Evolutionary conservation across 2,329 filamentous ascomycete species (phyloP).

Genomic region (Passalora sequoiae): DNA sequence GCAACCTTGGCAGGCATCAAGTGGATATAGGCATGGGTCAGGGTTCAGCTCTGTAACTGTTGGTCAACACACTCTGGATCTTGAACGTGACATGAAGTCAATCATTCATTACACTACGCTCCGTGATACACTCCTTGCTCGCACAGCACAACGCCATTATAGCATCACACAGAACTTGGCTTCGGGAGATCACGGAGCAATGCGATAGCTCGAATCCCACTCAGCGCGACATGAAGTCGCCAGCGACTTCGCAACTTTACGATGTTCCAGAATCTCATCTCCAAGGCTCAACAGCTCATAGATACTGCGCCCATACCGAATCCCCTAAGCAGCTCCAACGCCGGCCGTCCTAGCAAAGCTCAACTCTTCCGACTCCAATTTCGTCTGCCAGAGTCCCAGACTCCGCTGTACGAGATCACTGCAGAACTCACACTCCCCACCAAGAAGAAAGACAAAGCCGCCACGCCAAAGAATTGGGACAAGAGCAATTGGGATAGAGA

Average conservation of each 20-base stretch:
- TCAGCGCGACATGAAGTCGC: slow-evolving; percentile 14
- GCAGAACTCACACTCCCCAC: slow-evolving; percentile 83
- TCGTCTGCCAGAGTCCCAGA: slow-evolving; percentile 85
- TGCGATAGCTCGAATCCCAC: slow-evolving; percentile 3
- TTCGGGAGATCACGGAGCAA: slow-evolving; percentile 4
- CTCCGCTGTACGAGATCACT: slow-evolving; percentile 90
- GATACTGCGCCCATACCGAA: slow-evolving; percentile 69
- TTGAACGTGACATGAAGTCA: too few species aligned
- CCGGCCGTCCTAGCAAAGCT: slow-evolving; percentile 84
- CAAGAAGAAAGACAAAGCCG: slow-evolving; percentile 46
- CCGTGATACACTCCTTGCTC: too few species aligned
- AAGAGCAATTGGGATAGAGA: slow-evolving; percentile 60
- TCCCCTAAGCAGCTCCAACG: slow-evolving; percentile 56
- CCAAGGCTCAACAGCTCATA: slow-evolving; percentile 81
- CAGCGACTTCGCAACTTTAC: slow-evolving; percentile 1
- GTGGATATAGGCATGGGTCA: too few species aligned
- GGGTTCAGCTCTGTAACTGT: too few species aligned
- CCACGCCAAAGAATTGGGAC: slow-evolving; percentile 49
- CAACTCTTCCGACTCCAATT: slow-evolving; percentile 94
- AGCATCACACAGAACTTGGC: too few species aligned
- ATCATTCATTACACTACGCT: too few species aligned
- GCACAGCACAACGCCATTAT: too few species aligned
- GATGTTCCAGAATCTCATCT: slow-evolving; percentile 76
- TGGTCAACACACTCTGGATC: too few species aligned
- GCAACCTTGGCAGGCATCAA: too few species aligned